These are phyloP conservation scores for Pelargonium myrrhifolium DNA, from an alignment of 441 rosid genomes.

Conservation along the genomic window DNA sequence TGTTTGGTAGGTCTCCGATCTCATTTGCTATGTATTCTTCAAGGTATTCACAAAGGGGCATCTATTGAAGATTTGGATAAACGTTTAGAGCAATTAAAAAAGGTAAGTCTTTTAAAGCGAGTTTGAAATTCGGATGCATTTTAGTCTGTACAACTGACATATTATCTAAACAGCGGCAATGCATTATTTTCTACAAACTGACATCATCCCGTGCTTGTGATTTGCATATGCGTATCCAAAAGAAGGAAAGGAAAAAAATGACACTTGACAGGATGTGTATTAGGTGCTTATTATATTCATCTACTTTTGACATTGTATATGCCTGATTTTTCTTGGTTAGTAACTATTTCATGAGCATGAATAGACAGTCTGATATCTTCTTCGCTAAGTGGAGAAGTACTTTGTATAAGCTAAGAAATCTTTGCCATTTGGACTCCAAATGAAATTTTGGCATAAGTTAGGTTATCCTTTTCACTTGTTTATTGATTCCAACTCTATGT, in stretches of 20 bases:
- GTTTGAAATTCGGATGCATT: background rate
- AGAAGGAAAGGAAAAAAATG: too few relatives aligned
- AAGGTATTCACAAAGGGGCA: slow-evolving; percentile 48
- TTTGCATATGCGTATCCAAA: background rate
- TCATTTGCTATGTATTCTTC: slow-evolving; percentile 59
- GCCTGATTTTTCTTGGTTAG: background rate
- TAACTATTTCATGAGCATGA: background rate
- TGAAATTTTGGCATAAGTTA: too few relatives aligned
- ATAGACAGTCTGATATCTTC: background rate
- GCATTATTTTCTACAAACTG: too few relatives aligned
- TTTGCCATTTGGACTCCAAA: too few relatives aligned
- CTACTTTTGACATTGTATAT: background rate
- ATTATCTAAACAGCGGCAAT: background rate
- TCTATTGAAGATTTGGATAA: slow-evolving; percentile 42
- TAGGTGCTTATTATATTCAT: too few relatives aligned
- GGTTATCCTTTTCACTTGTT: too few relatives aligned
- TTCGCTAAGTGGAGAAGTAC: too few relatives aligned
- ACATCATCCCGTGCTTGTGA: background rate
- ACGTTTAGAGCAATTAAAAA: slow-evolving; percentile 51
- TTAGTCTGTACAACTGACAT: background rate
- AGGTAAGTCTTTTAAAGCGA: slow-evolving; percentile 32
- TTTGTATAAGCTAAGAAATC: too few relatives aligned
- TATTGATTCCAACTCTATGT: too few relatives aligned
- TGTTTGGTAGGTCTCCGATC: slow-evolving; percentile 36
- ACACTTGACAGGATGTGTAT: too few relatives aligned